Percentiles rank a stretch among this genome's conserved stretches.
These are phyloP conservation scores for Heterobasidion irregulare DNA, from an alignment of 1,284 basidiomycete species.

Conservation along the genomic window DNA sequence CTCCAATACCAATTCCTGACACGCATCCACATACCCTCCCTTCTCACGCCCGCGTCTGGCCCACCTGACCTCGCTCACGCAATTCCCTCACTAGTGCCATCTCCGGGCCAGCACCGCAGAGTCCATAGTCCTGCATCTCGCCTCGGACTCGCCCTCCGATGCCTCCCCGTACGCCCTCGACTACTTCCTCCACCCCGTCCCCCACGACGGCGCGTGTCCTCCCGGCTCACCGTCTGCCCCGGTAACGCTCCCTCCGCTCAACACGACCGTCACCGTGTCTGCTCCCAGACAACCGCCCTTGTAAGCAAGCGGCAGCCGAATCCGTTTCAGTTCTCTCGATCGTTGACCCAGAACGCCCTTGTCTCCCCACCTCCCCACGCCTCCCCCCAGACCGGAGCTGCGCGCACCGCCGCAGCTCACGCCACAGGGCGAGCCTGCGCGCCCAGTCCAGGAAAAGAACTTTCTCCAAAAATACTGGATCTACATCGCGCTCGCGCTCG, in stretches of 20 bases:
- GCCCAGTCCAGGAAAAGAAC: constrained; percentile 59
- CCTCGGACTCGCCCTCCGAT: constrained; percentile 18
- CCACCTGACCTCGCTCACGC: too few species aligned
- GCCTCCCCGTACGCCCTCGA: constrained; percentile 53
- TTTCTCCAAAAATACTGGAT: constrained; percentile 90
- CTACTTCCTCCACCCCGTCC: constrained; percentile 59
- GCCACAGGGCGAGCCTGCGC: constrained; percentile 53
- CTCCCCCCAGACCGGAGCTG: constrained; percentile 47
- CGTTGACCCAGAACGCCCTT: background rate
- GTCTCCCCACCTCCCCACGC: too few species aligned
- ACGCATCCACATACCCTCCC: constrained; percentile 3
- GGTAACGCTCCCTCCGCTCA: constrained; percentile 26
- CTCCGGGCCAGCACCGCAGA: constrained; percentile 43
- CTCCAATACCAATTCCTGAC: background rate
- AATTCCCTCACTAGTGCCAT: constrained; percentile 43
- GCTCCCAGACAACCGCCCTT: constrained; percentile 43
- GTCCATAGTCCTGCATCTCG: constrained; percentile 49
- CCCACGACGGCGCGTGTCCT: constrained; percentile 59
- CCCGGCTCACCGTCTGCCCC: constrained; percentile 14
- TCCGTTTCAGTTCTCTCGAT: constrained; percentile 1
- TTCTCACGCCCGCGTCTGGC: background rate
- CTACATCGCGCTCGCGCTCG: constrained; percentile 57
- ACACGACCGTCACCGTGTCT: constrained; percentile 46
- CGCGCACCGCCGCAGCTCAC: constrained; percentile 59
- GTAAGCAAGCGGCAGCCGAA: constrained; percentile 31